Base-by-base conservation (phyloP, 257 asterid species). In the Eucommia ulmoides region DNA sequence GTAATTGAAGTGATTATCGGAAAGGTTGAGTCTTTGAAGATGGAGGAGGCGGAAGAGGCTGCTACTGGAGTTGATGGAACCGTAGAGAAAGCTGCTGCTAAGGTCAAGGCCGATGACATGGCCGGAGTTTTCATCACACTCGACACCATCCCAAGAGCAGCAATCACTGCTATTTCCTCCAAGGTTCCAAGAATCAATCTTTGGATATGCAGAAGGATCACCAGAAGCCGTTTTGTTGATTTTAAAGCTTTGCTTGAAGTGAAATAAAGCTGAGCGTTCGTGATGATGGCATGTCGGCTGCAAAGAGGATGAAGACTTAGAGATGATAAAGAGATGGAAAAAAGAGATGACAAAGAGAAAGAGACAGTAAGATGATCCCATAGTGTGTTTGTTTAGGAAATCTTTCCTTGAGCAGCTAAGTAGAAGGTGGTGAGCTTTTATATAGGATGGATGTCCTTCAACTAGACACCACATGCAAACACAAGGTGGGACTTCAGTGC, bases 51-150 rank as follows among this genome's bases (percentile, higher is more conserved):
- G 8, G 48, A 42, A 42, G 48, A 42, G 48, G 20, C 48, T 42
- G 10, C 48, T 42, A 4, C 7, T 42, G 20, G 48, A 42, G 9
- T 42, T 42, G 48, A 42, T 42, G 3, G 20, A 42, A 0, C 48
- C 48, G 19, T 42, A 1, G 20, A 42, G 48, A 42, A 42, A 21
- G 9, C 48, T 42, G 19, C 48, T 42, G 19, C 48, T 42, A 10
- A 42, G 48, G 48, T 42, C 19, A 7, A 42, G 48, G 48, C 48
- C 48, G 19, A 16, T 42, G 3, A 42, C 48, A 42, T 42, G 48
- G 6, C 48, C 48, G 3, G 48, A 42, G 19, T 42, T 21, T 1
- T 3, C 48, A n/a, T 42, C 48, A 16, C 48, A 42, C 20, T 42
- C 48, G 15, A 42, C 19, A 7, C 48, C 48, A 42, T 42, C 48